phyloP scores from a whole-genome alignment of 2,329 filamentous ascomycete genomes.

The Xylariales sp. region DNA sequence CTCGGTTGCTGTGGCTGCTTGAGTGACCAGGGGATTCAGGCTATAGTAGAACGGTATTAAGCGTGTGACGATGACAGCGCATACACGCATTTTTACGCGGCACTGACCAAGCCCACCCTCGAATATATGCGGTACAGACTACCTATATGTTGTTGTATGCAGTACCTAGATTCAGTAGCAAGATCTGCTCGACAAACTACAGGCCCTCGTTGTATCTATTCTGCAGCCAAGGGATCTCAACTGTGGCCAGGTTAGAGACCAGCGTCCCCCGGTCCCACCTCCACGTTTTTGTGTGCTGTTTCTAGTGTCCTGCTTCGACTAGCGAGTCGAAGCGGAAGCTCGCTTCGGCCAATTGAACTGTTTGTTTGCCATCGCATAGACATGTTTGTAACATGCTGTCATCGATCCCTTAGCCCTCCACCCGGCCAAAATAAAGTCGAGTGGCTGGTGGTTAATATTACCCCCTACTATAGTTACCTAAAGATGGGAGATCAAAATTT shows the following conservation, averaged over 20 bases:
- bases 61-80: constrained; percentile 50
- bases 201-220: constrained; percentile 27
- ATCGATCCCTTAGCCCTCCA: constrained; percentile 17
- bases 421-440: constrained; percentile 26
- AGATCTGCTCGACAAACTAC: constrained; percentile 24
- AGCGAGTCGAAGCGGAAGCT: constrained; percentile 27
- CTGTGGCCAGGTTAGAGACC: constrained; percentile 36
- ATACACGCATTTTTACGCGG: constrained; percentile 43
- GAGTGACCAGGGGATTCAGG: constrained; percentile 39
- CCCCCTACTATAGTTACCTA: constrained; percentile 26
- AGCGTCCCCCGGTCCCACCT: constrained; percentile 36
- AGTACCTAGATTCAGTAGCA: constrained; percentile 20
- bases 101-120: constrained; percentile 24
- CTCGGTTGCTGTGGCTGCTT: constrained; percentile 32
- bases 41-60: constrained; percentile 47
- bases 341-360: constrained; percentile 23
- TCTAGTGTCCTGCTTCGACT: constrained; percentile 31
- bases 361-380: constrained; percentile 26
- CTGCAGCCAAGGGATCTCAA: constrained; percentile 38
- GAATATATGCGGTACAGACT: constrained; percentile 20
- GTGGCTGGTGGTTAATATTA: constrained; percentile 35
- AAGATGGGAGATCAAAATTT: constrained; percentile 20
- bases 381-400: constrained; percentile 27
- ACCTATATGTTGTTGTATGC: background rate
- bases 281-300: constrained; percentile 40